phyloP scores from a whole-genome alignment of 345 rosid genomes.

The Triadica sebifera region DNA sequence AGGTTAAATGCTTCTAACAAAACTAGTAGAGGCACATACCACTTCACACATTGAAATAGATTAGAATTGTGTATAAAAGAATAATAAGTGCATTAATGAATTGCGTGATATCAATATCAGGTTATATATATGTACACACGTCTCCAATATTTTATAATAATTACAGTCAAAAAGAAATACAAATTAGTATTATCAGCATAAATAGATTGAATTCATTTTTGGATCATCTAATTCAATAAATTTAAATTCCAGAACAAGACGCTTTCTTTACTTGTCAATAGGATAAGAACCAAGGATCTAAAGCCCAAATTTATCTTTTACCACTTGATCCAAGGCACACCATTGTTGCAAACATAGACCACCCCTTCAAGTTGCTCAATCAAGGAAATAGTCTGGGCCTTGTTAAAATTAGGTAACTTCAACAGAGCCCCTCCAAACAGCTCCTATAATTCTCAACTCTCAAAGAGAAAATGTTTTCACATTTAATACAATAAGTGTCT shows the following conservation, averaged over 20 bases:
- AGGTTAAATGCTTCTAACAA: not conserved
- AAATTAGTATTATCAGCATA: not conserved
- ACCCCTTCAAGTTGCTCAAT: not conserved
- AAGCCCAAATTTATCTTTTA: not conserved
- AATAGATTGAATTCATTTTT: not conserved
- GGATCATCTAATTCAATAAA: not conserved
- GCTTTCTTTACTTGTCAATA: not conserved
- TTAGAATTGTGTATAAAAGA: too few species aligned
- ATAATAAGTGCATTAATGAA: too few species aligned
- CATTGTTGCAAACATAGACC: not conserved
- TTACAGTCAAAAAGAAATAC: not conserved
- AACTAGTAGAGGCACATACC: not conserved
- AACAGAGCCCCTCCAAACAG: too few species aligned
- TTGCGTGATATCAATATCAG: too few species aligned
- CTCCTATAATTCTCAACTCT: too few species aligned
- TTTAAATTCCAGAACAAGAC: not conserved
- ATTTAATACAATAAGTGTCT: too few species aligned
- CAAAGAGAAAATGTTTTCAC: too few species aligned
- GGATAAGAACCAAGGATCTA: not conserved
- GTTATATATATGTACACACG: too few species aligned
- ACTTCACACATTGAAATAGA: too few species aligned
- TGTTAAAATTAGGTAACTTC: too few species aligned
- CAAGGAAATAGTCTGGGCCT: not conserved
- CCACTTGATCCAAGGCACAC: not conserved
- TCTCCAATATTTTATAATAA: too few species aligned